Evolutionary conservation across 306 rosid species (phyloP), one percentile per base, ranked within the genome.

Genomic region (Ceratonia siliqua): DNA sequence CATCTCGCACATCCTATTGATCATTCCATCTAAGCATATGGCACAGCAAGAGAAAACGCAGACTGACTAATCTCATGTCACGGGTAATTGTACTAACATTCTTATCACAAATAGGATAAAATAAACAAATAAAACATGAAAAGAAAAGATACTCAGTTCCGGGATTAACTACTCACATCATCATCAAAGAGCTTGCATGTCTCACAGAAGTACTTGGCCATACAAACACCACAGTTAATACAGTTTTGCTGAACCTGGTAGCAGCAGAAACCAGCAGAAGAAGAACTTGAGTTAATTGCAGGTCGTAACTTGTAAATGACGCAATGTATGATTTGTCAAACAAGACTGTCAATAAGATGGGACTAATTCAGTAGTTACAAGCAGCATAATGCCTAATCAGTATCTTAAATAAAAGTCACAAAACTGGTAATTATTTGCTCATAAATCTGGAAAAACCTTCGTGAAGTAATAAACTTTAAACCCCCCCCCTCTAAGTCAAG

Each of bases 161-260:
- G 25, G 46, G 68, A 81, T 30, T 24, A 72, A 24, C 36, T 25
- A 87, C 97, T 90, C 63, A 90, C 98, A 85, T 93, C 97, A 72
- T 93, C 98, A 71, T 93, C 98, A 75, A 89, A 89, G 48, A 93
- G 87, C 86, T 89, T 93, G 95, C 98, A 93, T 24, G 77, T 78
- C 59, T 62, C 85, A 33, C 98, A 93, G 82, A 90, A 93, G 89
- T 93, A 90, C 67, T 89, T 90, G 41, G 93, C 97, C 94, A 93
- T 87, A 30, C 98, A 87, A 33, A 93, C 98, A 78, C 97, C 95
- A 83, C 98, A 93, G 72, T 87, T 86, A 17, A 84, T 61, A 83
- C 98, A 93, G 62, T 82, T 70, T 84, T 93, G 95, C 73, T 73
- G 88, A 76, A 86, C 97, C 98, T 93, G 89, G 79, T 48, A 74